These are phyloP conservation scores for Mrakia gelida DNA, from an alignment of 768 basidiomycete species.

Conservation along the genomic window DNA sequence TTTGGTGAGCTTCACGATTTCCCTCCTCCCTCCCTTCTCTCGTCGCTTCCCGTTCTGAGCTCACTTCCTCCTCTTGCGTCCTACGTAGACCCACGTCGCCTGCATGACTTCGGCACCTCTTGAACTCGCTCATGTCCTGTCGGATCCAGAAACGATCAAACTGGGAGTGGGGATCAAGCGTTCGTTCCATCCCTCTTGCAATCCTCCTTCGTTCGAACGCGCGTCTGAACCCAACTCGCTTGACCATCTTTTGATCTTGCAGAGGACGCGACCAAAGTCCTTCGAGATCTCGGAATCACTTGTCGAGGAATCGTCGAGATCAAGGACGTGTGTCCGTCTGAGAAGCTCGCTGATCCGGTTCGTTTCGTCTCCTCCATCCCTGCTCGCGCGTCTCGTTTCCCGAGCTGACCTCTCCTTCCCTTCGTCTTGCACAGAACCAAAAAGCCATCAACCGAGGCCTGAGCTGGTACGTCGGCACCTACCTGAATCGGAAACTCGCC, in stretches of 20 bases:
- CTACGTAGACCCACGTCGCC: conserved; percentile 39
- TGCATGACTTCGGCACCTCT: neutral
- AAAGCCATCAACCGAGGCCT: conserved; percentile 1
- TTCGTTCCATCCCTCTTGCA: neutral
- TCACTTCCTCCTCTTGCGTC: neutral
- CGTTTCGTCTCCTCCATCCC: neutral
- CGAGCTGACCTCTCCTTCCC: too few species aligned
- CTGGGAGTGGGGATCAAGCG: conserved; percentile 67
- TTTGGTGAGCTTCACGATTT: conserved; percentile 58
- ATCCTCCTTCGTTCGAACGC: neutral
- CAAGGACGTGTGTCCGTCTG: conserved; percentile 8
- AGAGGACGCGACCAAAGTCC: conserved; percentile 20
- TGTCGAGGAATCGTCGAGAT: conserved; percentile 14
- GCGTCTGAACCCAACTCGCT: neutral
- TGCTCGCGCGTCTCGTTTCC: too few species aligned
- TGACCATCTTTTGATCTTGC: neutral
- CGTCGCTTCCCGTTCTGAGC: neutral
- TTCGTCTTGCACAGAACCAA: neutral
- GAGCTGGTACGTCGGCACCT: neutral
- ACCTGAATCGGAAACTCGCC: neutral
- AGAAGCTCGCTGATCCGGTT: neutral
- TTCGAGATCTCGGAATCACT: neutral
- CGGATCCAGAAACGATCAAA: conserved; percentile 57
- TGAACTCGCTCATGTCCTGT: conserved; percentile 54
- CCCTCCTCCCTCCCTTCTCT: conserved; percentile 34